Evolutionary conservation across 2,329 filamentous ascomycete species (phyloP).

Genomic region (Dactylellina parvicollis): DNA sequence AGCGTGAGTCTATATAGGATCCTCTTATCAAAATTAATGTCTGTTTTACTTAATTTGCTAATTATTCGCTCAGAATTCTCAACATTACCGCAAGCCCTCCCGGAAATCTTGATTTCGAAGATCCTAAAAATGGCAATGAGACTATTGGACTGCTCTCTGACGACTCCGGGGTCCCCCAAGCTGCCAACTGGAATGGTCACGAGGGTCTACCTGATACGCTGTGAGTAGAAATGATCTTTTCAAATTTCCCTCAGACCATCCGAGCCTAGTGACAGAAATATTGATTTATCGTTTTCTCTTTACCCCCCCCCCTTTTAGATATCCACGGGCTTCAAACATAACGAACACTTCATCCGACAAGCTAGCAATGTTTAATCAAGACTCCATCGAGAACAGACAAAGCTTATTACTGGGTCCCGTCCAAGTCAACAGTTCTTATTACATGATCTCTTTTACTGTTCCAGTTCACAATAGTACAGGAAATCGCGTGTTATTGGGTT

Average conservation of each 20-base stretch:
- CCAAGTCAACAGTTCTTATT: slow-evolving; percentile 75
- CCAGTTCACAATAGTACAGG: slow-evolving; percentile 75
- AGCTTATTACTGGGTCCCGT: slow-evolving; percentile 81
- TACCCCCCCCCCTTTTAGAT: not conserved
- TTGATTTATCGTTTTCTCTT: not conserved
- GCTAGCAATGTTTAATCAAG: slow-evolving; percentile 55
- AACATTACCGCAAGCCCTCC: slow-evolving; percentile 45
- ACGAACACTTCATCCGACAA: slow-evolving; percentile 27
- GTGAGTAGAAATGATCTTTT: slow-evolving; percentile 5
- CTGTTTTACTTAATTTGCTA: not conserved
- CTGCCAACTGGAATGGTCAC: slow-evolving; percentile 50
- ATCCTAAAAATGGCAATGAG: slow-evolving; percentile 30
- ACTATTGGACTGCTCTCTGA: slow-evolving; percentile 23
- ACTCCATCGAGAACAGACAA: slow-evolving; percentile 61
- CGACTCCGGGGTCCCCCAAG: slow-evolving; percentile 32
- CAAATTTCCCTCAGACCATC: not conserved
- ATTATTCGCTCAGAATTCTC: slow-evolving; percentile 18
- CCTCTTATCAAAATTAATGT: too few species aligned
- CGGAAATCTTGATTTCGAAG: slow-evolving; percentile 17
- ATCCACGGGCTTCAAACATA: slow-evolving; percentile 39
- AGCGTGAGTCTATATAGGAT: slow-evolving; percentile 11
- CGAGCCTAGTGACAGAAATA: not conserved
- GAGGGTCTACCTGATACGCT: slow-evolving; percentile 34
- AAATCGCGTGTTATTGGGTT: slow-evolving; percentile 29
- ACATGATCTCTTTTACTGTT: slow-evolving; percentile 81